phyloP scores from a whole-genome alignment of 2,329 filamentous ascomycete species.

The Fusarium longipes region DNA sequence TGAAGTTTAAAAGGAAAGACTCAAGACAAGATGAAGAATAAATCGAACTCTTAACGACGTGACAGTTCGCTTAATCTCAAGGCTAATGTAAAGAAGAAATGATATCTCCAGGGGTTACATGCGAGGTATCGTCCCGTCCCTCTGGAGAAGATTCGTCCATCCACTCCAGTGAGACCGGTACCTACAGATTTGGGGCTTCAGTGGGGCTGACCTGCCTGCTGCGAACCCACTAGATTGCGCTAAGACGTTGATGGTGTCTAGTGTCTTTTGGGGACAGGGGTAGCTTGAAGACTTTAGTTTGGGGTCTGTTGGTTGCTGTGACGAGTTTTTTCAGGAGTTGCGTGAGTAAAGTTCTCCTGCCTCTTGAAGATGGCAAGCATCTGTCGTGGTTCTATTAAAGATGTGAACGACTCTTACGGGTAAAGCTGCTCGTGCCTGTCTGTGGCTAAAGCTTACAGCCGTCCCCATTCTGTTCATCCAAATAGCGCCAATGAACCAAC shows the following conservation, averaged over 20 bases:
- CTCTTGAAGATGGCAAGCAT: neutral
- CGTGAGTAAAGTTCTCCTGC: too few species aligned
- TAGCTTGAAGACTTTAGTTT: neutral
- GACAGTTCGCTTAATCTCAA: conserved; percentile 16
- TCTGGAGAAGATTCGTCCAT: conserved; percentile 29
- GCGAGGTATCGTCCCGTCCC: conserved; percentile 23
- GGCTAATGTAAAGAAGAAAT: conserved; percentile 39
- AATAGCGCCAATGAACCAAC: too few species aligned
- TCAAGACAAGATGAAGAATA: neutral
- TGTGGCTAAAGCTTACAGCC: neutral
- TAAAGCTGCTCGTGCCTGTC: neutral
- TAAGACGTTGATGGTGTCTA: conserved; percentile 22
- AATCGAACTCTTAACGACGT: neutral
- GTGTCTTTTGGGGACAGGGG: conserved; percentile 13
- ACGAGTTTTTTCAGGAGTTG: neutral
- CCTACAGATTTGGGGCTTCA: conserved; percentile 7
- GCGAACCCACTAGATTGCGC: conserved; percentile 27
- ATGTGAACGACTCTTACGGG: neutral
- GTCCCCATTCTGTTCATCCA: neutral
- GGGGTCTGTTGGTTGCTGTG: neutral
- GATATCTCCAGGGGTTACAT: conserved; percentile 36
- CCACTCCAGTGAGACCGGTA: conserved; percentile 7
- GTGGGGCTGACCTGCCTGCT: conserved; percentile 16
- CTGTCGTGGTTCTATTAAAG: neutral
- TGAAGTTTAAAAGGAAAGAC: neutral